Conservation (phyloP, 768 basidiomycete species). For the Porphyrellus cyaneotinctus region DNA sequence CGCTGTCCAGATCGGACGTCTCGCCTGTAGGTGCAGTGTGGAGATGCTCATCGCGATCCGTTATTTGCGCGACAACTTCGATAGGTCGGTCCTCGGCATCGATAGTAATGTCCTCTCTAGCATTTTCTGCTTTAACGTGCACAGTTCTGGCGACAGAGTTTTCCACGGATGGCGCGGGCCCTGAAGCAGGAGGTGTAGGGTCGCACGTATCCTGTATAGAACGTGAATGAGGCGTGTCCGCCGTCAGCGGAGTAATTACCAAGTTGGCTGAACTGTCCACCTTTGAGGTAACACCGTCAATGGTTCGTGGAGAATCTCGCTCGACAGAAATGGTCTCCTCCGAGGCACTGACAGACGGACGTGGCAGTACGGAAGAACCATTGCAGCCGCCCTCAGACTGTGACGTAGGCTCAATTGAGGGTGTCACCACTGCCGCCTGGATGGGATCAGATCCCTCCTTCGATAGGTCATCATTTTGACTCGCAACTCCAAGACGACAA, state of each 20-base stretch:
- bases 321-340: slow-evolving; percentile 7
- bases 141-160: neutral
- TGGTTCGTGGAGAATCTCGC: neutral
- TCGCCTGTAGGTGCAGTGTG: neutral
- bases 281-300: neutral
- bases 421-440: slow-evolving; percentile 1
- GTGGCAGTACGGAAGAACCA: neutral
- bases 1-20: neutral
- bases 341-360: neutral
- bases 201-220: neutral
- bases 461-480: slow-evolving; percentile 3
- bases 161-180: neutral
- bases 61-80: neutral
- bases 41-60: neutral
- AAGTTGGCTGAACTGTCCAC: neutral
- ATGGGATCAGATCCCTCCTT: slow-evolving; percentile 3
- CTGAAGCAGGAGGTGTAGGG: neutral
- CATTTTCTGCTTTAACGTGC: neutral
- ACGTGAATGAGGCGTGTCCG: neutral
- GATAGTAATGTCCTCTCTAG: neutral
- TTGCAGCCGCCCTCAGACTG: slow-evolving; percentile 5
- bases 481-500: neutral
- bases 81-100: neutral
- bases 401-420: slow-evolving; percentile 17
- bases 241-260: neutral